Conservation (phyloP, 1,284 basidiomycete genomes). For the Ganoderma leucocontextum region DNA sequence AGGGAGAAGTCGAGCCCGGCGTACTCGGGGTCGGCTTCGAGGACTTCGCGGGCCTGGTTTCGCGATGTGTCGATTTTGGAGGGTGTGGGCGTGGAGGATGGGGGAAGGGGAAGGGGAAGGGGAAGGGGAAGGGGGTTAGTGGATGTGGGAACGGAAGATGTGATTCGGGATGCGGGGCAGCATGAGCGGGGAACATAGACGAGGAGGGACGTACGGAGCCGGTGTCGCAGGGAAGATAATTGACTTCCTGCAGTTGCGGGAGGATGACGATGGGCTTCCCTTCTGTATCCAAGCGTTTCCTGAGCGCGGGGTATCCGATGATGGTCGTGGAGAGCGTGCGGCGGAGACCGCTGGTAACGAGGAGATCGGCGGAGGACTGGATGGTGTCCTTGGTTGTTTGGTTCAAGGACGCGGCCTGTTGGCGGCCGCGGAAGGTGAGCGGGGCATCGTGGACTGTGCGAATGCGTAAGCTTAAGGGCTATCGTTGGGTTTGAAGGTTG, state of each 20-base stretch:
- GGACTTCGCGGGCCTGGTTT: constrained; percentile 38
- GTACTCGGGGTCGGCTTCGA: constrained; percentile 44
- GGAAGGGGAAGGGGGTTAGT: not conserved
- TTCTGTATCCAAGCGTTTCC: constrained; percentile 40
- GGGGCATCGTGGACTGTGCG: constrained; percentile 40
- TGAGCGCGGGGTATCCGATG: constrained; percentile 41
- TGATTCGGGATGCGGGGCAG: not conserved
- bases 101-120: not conserved
- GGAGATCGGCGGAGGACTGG: constrained; percentile 43
- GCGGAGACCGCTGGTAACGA: constrained; percentile 43
- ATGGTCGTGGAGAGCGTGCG: constrained; percentile 45
- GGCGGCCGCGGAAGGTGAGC: constrained; percentile 38
- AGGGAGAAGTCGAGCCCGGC: constrained; percentile 41
- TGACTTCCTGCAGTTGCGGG: constrained; percentile 44
- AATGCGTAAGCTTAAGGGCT: not conserved
- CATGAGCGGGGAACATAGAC: not conserved
- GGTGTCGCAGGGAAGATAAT: constrained; percentile 42
- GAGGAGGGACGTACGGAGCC: constrained; percentile 38
- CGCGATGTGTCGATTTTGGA: not conserved
- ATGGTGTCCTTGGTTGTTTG: constrained; percentile 43
- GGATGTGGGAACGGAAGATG: not conserved
- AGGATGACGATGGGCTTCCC: constrained; percentile 42
- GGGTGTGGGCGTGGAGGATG: not conserved
- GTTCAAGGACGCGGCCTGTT: constrained; percentile 43
- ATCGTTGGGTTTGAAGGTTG: not conserved